Conservation (phyloP, 768 basidiomycete species). For the Amanita jacksonii region DNA sequence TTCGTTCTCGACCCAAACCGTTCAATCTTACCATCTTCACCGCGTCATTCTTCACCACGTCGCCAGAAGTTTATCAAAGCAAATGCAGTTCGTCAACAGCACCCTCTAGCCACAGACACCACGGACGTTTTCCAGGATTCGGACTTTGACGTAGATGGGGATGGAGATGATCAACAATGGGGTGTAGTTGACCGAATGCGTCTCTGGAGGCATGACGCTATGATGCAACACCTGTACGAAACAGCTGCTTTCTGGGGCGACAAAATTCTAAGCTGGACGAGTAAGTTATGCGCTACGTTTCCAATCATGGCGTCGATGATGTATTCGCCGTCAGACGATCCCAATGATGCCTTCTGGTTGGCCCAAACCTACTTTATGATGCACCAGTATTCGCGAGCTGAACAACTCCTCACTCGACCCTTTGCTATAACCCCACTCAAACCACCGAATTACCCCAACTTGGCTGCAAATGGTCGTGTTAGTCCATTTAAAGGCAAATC, state of each 20-base stretch:
- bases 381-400: constrained; percentile 90
- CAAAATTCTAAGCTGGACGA: constrained; percentile 93
- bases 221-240: constrained; percentile 97
- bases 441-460: constrained; percentile 21
- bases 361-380: constrained; percentile 97
- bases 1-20: constrained; percentile 70
- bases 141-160: constrained; percentile 48
- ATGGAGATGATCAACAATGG: constrained; percentile 63
- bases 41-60: constrained; percentile 57
- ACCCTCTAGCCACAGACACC: constrained; percentile 73
- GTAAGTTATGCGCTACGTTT: constrained; percentile 39
- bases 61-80: constrained; percentile 46
- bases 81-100: constrained; percentile 36
- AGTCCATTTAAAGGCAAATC: constrained; percentile 49
- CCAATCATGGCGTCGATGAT: constrained; percentile 3
- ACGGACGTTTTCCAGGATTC: constrained; percentile 69
- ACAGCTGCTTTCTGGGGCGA: constrained; percentile 99
- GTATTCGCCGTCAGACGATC: constrained; percentile 61
- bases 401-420: constrained; percentile 82
- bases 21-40: constrained; percentile 67
- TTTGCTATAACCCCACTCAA: constrained; percentile 51
- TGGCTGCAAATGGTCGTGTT: constrained; percentile 33
- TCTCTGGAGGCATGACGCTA: constrained; percentile 93
- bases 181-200: constrained; percentile 92
- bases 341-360: constrained; percentile 98